A percentile compares a stretch with the other conserved stretches of the same genome.
phyloP scores from a whole-genome alignment of 257 asterid species.

The Solanum pennellii region DNA sequence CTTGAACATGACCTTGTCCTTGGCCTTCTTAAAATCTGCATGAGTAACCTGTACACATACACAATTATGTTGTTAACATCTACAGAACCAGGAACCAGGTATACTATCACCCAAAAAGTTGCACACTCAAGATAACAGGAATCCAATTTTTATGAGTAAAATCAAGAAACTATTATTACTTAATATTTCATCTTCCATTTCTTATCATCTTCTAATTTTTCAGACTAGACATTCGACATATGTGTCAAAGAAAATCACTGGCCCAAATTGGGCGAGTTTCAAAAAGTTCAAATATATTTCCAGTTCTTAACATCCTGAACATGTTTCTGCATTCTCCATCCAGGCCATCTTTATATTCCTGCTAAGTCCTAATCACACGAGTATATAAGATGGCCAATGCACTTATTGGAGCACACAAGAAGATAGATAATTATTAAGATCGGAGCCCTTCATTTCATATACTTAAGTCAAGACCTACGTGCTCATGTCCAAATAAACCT shows the following conservation, averaged over 20 bases:
- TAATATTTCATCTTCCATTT: not conserved
- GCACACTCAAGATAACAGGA: not conserved
- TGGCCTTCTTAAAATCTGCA: conserved; percentile 46
- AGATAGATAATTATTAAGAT: not conserved
- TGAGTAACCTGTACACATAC: conserved; percentile 21
- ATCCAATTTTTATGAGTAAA: not conserved
- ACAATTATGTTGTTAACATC: not conserved
- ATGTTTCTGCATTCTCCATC: not conserved
- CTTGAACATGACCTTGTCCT: conserved; percentile 51
- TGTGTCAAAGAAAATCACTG: not conserved
- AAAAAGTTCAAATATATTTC: not conserved
- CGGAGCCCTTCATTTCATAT: not conserved
- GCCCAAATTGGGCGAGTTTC: not conserved
- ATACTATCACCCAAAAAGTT: not conserved
- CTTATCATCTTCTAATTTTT: not conserved
- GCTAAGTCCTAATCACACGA: not conserved
- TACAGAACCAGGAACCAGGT: not conserved
- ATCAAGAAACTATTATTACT: not conserved
- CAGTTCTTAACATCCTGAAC: not conserved
- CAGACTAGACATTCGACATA: not conserved
- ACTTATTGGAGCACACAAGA: not conserved
- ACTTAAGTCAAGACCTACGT: not conserved
- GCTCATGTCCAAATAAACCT: not conserved
- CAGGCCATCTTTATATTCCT: not conserved
- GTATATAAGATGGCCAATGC: not conserved